Evolutionary conservation across 352 stramenopile genomes (phyloP).

Genomic region (Phytophthora kernoviae): DNA sequence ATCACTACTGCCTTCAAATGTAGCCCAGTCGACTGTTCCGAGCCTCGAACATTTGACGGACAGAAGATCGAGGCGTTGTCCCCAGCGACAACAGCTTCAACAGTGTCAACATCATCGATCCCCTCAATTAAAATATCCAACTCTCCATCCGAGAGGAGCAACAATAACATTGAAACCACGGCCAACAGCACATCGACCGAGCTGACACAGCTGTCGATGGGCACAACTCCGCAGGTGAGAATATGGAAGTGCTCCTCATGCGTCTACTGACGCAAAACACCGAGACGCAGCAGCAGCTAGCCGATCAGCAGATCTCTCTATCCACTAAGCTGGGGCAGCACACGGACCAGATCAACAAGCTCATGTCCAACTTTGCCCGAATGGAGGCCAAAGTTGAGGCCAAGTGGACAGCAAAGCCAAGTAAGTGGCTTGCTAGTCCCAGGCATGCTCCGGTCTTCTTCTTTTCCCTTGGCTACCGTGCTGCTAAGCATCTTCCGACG

Average conservation of each 20-base stretch:
- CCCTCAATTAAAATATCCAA: conserved; percentile 4
- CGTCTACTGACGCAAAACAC: conserved; percentile 81
- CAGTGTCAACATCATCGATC: conserved; percentile 42
- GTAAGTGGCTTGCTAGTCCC: conserved; percentile 7
- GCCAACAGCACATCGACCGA: conserved; percentile 16
- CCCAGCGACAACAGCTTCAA: conserved; percentile 29
- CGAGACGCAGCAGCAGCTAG: conserved; percentile 83
- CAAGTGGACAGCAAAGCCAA: conserved; percentile 38
- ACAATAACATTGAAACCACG: conserved; percentile 8
- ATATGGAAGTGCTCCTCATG: conserved; percentile 83
- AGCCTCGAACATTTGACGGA: conserved; percentile 18
- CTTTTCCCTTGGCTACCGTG: background rate
- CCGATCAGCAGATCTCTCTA: conserved; percentile 76
- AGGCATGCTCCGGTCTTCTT: too few relatives aligned
- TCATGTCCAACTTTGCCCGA: conserved; percentile 73
- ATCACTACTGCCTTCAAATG: background rate
- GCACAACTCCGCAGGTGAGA: conserved; percentile 32
- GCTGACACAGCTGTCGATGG: conserved; percentile 36
- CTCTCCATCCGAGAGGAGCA: conserved; percentile 10
- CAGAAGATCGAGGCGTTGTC: conserved; percentile 21
- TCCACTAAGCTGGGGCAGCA: conserved; percentile 67
- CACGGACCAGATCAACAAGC: conserved; percentile 73
- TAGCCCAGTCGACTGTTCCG: conserved; percentile 5
- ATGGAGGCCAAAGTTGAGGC: conserved; percentile 83
- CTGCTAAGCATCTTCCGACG: conserved; percentile 7